Evolutionary conservation across 176 grass and related monocot genomes (phyloP), one percentile per base, ranked within the genome.

Genomic region (Leersia perrieri): DNA sequence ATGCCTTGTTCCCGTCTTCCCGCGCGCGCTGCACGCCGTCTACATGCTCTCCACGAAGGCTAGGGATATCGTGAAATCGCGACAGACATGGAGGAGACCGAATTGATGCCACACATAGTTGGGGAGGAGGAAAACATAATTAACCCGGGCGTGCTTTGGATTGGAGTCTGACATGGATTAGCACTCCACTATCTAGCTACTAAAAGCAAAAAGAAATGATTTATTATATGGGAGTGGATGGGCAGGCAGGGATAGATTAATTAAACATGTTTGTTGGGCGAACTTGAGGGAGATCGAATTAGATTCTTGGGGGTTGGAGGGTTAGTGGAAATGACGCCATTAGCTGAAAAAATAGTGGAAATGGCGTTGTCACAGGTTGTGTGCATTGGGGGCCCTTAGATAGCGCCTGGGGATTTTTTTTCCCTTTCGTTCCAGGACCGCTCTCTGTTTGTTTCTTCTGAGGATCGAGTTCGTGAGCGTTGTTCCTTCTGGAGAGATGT

Each of bases 151-250:
- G 41, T 77, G 20, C 40, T n/a, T 39, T 0, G 10, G n/a, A n/a
- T n/a, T 74, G 80, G 75, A 49, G 61, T 44, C 81, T 61, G 36
- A 79, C 80, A 49, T 18, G 75, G 86, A 84, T 74, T 74, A 79
- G 80, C 80, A 74, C 74, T 18, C 40, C 55, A 33, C 11, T 69
- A 3, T 28, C 7, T 16, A 16, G 42, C 53, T 58, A 25, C 53
- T 11, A 39, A 73, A 39, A n/a, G n/a, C n/a, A 45, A 55, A 64
- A 15, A 10, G 26, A 22, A 18, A 23, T 22, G 53, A 0, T 18
- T 11, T 2, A 16, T 62, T 33, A 15, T 45, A n/a, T 16, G 15
- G 62, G 53, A 74, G 51, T 70, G 63, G 85, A 58, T 62, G 77
- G 7, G 25, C 8, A 38, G 14, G 30, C 74, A 53, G 1, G 14